These are phyloP conservation scores for Rhodotorula sp. DNA, from an alignment of 1,284 basidiomycete species.

Conservation along the genomic window DNA sequence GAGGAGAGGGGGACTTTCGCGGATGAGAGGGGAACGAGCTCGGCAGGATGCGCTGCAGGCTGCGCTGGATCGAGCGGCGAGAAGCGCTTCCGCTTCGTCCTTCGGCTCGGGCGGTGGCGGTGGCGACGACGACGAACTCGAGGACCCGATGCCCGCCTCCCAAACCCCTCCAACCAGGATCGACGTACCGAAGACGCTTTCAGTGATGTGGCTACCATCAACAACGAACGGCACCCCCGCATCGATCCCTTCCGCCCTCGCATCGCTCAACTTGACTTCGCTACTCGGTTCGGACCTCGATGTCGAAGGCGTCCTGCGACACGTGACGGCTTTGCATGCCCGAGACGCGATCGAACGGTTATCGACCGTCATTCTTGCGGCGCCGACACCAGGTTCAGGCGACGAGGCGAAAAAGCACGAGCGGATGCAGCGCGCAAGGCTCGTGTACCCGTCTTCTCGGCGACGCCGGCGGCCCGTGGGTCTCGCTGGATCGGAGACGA, in stretches of 20 bases:
- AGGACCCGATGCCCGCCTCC: background rate
- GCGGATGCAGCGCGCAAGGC: background rate
- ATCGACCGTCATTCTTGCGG: background rate
- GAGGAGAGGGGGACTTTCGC: background rate
- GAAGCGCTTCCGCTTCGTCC: background rate
- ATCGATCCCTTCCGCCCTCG: background rate
- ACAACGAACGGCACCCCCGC: background rate
- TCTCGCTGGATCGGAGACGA: no score
- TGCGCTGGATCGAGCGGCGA: background rate
- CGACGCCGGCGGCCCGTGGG: no score
- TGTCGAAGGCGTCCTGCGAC: constrained; percentile 8
- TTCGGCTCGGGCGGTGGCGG: background rate
- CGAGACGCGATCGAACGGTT: constrained; percentile 1
- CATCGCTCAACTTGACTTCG: background rate
- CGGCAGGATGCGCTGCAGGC: constrained; percentile 1
- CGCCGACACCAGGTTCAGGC: no score
- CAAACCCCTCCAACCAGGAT: background rate
- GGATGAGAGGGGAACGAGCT: background rate
- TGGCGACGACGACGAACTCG: background rate
- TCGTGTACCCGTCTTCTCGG: background rate
- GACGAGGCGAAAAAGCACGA: background rate
- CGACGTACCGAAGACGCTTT: background rate
- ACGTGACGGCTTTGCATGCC: constrained; percentile 11
- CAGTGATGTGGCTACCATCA: background rate
- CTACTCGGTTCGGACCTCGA: constrained; percentile 11